Evolutionary conservation across 2,329 filamentous ascomycete genomes (phyloP).

Genomic region (Trichoderma asperellum): DNA sequence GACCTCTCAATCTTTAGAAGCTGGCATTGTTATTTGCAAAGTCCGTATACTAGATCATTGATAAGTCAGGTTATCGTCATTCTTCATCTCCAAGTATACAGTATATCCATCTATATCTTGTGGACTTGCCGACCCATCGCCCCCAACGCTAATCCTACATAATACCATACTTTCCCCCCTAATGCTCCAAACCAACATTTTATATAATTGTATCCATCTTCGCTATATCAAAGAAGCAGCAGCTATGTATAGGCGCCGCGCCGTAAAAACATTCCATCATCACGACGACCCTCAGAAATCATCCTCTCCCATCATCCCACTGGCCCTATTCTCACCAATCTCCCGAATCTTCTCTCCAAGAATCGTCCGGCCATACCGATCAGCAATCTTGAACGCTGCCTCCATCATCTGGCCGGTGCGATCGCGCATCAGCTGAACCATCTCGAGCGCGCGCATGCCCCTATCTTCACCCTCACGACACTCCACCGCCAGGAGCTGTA

Average conservation of each 20-base stretch:
- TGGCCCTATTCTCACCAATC: conserved; percentile 71
- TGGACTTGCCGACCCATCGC: background rate
- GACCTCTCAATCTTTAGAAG: background rate
- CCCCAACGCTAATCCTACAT: background rate
- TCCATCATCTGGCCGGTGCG: conserved; percentile 86
- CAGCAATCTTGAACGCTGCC: conserved; percentile 85
- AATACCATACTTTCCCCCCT: background rate
- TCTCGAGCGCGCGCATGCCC: conserved; percentile 92
- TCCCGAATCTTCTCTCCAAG: conserved; percentile 90
- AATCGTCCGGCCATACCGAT: conserved; percentile 77
- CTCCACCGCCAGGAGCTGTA: conserved; percentile 87
- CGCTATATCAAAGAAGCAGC: background rate
- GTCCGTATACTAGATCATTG: background rate
- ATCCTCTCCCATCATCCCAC: conserved; percentile 64
- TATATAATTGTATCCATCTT: background rate
- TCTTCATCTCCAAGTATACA: background rate
- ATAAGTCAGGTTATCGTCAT: background rate
- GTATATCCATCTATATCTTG: background rate
- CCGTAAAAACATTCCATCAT: background rate
- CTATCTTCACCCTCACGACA: conserved; percentile 91
- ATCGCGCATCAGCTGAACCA: conserved; percentile 85
- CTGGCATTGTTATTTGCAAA: background rate
- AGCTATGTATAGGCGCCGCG: background rate
- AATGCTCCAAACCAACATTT: background rate
- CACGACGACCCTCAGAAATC: conserved; percentile 14